Percentiles rank a stretch among this genome's conserved stretches.
Conservation (phyloP, 441 rosid species). For the Cnidoscolus chayamansa region DNA sequence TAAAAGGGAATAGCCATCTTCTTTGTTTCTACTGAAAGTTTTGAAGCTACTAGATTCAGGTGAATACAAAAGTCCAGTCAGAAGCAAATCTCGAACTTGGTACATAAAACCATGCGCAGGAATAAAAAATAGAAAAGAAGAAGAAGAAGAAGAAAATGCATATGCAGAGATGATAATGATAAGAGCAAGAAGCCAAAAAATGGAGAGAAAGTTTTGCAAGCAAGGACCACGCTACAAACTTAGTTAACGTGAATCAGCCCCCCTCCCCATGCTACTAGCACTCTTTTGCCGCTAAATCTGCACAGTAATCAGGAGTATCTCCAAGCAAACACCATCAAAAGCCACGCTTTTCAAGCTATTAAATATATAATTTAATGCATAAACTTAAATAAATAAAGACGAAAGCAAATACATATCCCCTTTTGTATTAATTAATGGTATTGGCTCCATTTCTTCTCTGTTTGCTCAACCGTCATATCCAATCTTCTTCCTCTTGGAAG, state of each 20-base stretch:
- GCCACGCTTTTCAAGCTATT: slow-evolving; percentile 26
- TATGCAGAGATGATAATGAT: slow-evolving; percentile 7
- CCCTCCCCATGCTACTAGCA: slow-evolving; percentile 18
- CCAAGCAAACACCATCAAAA: slow-evolving; percentile 27
- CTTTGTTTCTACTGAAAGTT: background rate
- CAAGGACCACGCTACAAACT: slow-evolving; percentile 26
- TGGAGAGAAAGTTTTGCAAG: slow-evolving; percentile 3
- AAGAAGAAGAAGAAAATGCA: background rate
- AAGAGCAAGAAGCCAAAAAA: background rate
- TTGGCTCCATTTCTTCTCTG: slow-evolving; percentile 1
- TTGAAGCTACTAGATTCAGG: slow-evolving; percentile 21
- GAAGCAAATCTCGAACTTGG: slow-evolving; percentile 8
- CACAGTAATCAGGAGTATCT: slow-evolving; percentile 32
- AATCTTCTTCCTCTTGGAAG: slow-evolving; percentile 6
- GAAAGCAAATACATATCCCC: background rate
- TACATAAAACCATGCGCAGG: slow-evolving; percentile 29
- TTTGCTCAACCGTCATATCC: background rate
- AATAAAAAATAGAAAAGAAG: background rate
- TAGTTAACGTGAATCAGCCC: slow-evolving; percentile 27
- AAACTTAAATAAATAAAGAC: slow-evolving; percentile 15
- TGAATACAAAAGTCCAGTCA: slow-evolving; percentile 15
- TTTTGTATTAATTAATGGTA: background rate
- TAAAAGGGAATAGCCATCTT: background rate
- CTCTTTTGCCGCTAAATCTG: slow-evolving; percentile 29
- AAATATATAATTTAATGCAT: slow-evolving; percentile 13